Evolutionary conservation across 345 rosid genomes (phyloP), one percentile per base, ranked within the genome.

Genomic region (Populus alba): DNA sequence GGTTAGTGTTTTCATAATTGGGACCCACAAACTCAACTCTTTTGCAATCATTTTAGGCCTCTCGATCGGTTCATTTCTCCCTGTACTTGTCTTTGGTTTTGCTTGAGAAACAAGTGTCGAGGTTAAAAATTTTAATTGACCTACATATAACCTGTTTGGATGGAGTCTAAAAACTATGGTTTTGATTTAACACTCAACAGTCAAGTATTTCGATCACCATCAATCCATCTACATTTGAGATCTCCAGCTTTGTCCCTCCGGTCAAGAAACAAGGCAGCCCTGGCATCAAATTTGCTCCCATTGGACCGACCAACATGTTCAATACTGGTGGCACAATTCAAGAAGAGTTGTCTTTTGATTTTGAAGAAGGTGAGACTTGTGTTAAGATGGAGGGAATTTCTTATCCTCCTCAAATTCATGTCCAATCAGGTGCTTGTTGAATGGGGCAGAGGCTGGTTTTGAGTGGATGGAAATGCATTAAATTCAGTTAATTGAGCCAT

Each of bases 251-350:
- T 80, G 91, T 88, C 67, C 98, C 97, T 0, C 37, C 37, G 5
- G 69, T 90, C 81, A 83, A 75, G 83, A 85, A 77, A n/a, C 55
- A 90, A 1, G 87, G 90, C 33, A 59, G 73, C 1, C n/a, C 59
- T 53, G 3, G 31, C 12, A 71, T 76, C 65, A 85, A 86, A 72
- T 91, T 92, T 71, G 91, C 93, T n/a, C 93, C 95, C 0, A 53
- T 95, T 73, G 97, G 97, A 31, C 81, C 93, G 25, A 77, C 79
- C 72, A 89, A 82, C 87, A 89, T 95, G 94, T 87, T 92, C 74
- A 94, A 91, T 66, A 76, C 85, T 22, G 94, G 89, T 1, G 97
- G 98, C 49, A 89, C 94, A 1, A 67, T 95, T 62, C 81, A 83
- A 70, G 88, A 81, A 62, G 11, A 89, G 81, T 82, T 80, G 62